Evolutionary conservation across 352 stramenopile species (phyloP).

Genomic region (Globisporangium splendens): DNA sequence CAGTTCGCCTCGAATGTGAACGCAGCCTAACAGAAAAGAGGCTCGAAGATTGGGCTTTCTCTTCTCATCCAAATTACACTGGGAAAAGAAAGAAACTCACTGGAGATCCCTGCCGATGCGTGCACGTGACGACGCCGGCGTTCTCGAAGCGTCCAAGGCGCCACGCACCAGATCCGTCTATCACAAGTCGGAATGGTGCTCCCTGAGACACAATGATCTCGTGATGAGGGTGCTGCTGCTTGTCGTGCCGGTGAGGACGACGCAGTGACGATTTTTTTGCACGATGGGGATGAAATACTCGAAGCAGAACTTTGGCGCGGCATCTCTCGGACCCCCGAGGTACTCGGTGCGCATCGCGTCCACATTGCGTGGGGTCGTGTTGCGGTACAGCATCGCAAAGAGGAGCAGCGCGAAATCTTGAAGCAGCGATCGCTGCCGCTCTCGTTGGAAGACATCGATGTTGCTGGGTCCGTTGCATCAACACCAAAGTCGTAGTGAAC

Average conservation of each 20-base stretch:
- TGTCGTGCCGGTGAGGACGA: too few relatives aligned
- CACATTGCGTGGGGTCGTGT: not conserved
- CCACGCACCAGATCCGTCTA: not conserved
- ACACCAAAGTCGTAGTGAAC: too few relatives aligned
- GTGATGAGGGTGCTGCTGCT: not conserved
- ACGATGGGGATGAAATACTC: not conserved
- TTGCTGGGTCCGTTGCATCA: not conserved
- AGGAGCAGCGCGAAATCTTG: constrained; percentile 4
- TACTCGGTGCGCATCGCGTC: constrained; percentile 3
- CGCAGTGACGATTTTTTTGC: not conserved
- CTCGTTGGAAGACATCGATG: not conserved
- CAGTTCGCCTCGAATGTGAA: constrained; percentile 1
- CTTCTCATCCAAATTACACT: not conserved
- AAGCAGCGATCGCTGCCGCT: constrained; percentile 1
- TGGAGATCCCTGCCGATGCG: not conserved
- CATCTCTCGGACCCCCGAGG: not conserved
- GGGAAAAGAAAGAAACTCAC: not conserved
- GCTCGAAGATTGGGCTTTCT: not conserved
- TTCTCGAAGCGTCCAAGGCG: not conserved
- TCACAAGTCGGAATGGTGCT: not conserved
- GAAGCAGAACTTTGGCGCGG: not conserved
- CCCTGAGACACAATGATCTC: not conserved
- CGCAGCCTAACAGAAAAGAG: not conserved
- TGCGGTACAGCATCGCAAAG: constrained; percentile 4
- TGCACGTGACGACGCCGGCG: not conserved